Evolutionary conservation across 2,329 filamentous ascomycete species (phyloP), one percentile per base, ranked within the genome.

Genomic region (Spiromastix sp.): DNA sequence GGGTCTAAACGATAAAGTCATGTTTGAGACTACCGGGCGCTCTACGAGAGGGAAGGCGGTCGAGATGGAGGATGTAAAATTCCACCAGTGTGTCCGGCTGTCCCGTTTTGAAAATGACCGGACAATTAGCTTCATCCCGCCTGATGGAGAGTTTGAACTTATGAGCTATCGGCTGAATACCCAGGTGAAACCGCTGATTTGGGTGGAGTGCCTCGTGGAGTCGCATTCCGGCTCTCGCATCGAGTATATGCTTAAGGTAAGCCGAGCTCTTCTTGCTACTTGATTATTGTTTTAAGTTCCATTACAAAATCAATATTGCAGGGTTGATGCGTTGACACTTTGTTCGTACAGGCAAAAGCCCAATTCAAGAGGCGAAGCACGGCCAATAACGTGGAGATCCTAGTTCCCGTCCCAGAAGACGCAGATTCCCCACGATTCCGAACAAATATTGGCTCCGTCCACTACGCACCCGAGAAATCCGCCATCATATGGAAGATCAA

Each of bases 401-500:
- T 87, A 33, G 91, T 98, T 28, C 91, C 91, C 1, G 91, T 98
- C 2, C 91, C 91, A 15, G 91, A 98, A 57, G 91, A 98, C 56
- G 91, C 91, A 42, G 91, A 98, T 60, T 85, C 84, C 2, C 91
- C 91, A 8, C 79, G 91, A 29, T 98, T 98, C 74, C 77, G 91
- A 35, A 98, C 91, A 22, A 98, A 96, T 57, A 93, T 98, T 42
- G 91, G 91, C 37, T 85, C 82, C 19, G 91, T 98, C 9, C 91
- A 98, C 64, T 98, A 98, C 57, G 89, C 89, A 3, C 91, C 91
- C 1, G 91, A 98, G 61, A 89, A 94, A 55, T 93, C 85, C 44
- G 89, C 89, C 40, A 98, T 98, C 49, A 83, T 98, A 33, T 98
- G 91, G 91, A 98, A 98, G 70, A 98, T 98, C 60, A 98, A 98